These are phyloP conservation scores for Plectosphaerella cucumerina DNA, from an alignment of 2,329 filamentous ascomycete species.

Conservation along the genomic window DNA sequence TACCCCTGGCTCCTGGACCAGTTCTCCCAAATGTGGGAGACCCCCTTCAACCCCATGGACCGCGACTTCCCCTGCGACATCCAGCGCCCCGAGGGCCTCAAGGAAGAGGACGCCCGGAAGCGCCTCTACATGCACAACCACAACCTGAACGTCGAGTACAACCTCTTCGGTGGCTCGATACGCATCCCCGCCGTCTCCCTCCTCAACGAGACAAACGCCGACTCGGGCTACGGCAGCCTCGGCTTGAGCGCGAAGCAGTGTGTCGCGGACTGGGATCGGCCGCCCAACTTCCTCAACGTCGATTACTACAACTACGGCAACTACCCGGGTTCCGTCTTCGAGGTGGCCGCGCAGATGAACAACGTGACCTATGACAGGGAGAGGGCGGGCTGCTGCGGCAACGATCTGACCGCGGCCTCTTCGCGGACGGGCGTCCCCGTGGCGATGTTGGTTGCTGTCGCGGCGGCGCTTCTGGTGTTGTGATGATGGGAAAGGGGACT, in stretches of 20 bases:
- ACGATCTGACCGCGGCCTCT: slow-evolving; percentile 17
- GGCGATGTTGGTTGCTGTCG: slow-evolving; percentile 3
- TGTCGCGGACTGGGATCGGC: slow-evolving; percentile 53
- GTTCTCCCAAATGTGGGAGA: slow-evolving; percentile 88
- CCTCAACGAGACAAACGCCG: slow-evolving; percentile 69
- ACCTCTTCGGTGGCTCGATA: slow-evolving; percentile 57
- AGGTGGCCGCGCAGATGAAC: slow-evolving; percentile 65
- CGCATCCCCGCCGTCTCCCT: slow-evolving; percentile 68
- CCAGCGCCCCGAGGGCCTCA: slow-evolving; percentile 69
- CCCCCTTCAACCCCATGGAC: slow-evolving; percentile 70
- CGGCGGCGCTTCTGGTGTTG: slow-evolving; percentile 5
- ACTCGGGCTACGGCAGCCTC: slow-evolving; percentile 60
- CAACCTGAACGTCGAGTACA: slow-evolving; percentile 79
- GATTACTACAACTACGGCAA: slow-evolving; percentile 78
- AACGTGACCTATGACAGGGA: slow-evolving; percentile 63
- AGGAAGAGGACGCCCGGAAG: slow-evolving; percentile 45
- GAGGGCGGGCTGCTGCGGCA: slow-evolving; percentile 45
- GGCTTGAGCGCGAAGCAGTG: slow-evolving; percentile 64
- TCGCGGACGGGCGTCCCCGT: background rate
- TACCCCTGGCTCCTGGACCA: slow-evolving; percentile 85
- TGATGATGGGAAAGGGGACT: background rate
- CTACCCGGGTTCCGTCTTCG: slow-evolving; percentile 68
- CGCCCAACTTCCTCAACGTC: slow-evolving; percentile 76
- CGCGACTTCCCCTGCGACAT: slow-evolving; percentile 70
- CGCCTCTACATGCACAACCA: slow-evolving; percentile 84